A percentile compares a stretch with the other conserved stretches of the same genome.
Evolutionary conservation across 441 rosid species (phyloP).

Genomic region (Erodium texanum): DNA sequence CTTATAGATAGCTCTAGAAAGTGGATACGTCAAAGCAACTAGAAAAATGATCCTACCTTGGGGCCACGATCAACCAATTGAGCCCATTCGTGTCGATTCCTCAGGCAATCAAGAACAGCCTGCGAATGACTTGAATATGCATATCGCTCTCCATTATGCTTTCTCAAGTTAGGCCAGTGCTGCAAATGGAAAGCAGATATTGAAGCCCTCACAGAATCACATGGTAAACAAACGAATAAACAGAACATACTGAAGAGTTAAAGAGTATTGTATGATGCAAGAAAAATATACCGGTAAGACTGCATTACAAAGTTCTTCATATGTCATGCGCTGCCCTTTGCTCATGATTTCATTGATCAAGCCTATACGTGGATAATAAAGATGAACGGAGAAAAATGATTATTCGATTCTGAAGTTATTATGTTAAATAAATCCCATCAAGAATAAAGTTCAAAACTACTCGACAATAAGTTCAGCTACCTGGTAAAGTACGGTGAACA

Average conservation of each 20-base stretch:
- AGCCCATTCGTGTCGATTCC: conserved; percentile 98
- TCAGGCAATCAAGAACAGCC: conserved; percentile 95
- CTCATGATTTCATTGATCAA: conserved; percentile 89
- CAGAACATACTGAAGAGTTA: not conserved
- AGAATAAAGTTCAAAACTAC: not conserved
- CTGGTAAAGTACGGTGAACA: conserved; percentile 73
- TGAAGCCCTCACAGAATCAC: conserved; percentile 8
- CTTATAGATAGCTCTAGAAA: too few species aligned
- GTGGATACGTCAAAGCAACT: not conserved
- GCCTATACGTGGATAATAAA: conserved; percentile 26
- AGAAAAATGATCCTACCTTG: conserved; percentile 16
- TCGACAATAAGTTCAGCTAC: conserved; percentile 25
- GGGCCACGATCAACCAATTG: conserved; percentile 72
- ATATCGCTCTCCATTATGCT: conserved; percentile 95
- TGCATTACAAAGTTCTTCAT: conserved; percentile 89
- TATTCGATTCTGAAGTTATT: not conserved
- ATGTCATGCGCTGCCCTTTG: conserved; percentile 85
- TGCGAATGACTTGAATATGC: conserved; percentile 97
- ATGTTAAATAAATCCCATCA: not conserved
- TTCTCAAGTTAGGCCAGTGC: conserved; percentile 97
- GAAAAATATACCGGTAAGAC: conserved; percentile 64
- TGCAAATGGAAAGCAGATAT: conserved; percentile 29
- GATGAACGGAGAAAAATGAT: not conserved
- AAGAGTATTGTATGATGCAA: too few species aligned
- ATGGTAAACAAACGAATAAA: conserved; percentile 6